phyloP scores from a whole-genome alignment of 2,329 filamentous ascomycete species.

The Ascomycota sp. region DNA sequence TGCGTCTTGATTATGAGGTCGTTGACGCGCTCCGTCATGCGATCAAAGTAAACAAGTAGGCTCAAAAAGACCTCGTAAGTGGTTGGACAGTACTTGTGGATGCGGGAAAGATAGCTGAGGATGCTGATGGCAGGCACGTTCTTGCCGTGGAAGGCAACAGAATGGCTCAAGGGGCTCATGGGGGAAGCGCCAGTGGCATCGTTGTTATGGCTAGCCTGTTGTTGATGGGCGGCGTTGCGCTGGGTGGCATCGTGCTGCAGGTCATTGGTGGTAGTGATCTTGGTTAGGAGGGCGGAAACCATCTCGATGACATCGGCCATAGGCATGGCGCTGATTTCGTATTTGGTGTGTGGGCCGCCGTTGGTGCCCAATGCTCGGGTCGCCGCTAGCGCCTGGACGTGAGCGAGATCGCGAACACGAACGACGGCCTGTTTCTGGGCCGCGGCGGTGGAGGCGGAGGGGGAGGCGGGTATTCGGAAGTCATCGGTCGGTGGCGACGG shows the following conservation, averaged over 20 bases:
- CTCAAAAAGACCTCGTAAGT: conserved; percentile 97
- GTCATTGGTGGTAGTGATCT: conserved; percentile 95
- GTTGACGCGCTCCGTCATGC: conserved; percentile 95
- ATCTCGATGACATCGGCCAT: conserved; percentile 96
- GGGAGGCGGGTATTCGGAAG: conserved; percentile 10
- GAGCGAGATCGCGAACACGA: conserved; percentile 70
- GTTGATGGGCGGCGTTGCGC: conserved; percentile 40
- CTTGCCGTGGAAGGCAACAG: conserved; percentile 91
- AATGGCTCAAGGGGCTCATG: conserved; percentile 36
- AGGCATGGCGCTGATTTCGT: conserved; percentile 95
- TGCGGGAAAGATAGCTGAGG: conserved; percentile 80
- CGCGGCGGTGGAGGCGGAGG: conserved; percentile 8
- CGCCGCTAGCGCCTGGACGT: conserved; percentile 74
- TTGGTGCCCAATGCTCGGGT: conserved; percentile 47
- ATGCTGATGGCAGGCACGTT: conserved; percentile 96
- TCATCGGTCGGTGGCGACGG: conserved; percentile 17
- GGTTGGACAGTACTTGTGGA: conserved; percentile 97
- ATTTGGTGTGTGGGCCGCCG: conserved; percentile 40
- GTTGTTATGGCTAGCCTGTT: conserved; percentile 27
- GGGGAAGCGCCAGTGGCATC: conserved; percentile 32
- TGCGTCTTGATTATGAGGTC: conserved; percentile 46
- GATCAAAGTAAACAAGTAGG: conserved; percentile 89
- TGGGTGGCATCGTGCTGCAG: conserved; percentile 81
- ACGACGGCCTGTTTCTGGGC: conserved; percentile 31
- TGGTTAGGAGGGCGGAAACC: conserved; percentile 88